Evolutionary conservation across 1,284 basidiomycete genomes (phyloP), one percentile per base, ranked within the genome.

Genomic region (Austroboletus rostrupii): DNA sequence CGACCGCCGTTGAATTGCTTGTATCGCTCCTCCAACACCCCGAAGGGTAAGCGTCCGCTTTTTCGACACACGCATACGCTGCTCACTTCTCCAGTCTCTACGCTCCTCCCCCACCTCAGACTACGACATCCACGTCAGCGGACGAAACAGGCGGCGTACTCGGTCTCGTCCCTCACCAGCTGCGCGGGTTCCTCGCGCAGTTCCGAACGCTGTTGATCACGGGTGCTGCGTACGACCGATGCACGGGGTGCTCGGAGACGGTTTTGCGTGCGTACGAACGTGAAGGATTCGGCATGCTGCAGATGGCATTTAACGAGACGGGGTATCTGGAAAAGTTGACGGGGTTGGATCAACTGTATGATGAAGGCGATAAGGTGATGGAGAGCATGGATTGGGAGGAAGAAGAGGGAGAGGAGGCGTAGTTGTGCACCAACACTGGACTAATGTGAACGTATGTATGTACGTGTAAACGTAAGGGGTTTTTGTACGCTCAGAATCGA

Each of bases 1-100:
- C 94, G 0, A 90, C 87, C 0, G 93, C 93, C 0, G 95, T 98
- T 0, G 97, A 99, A 64, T 74, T 99, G 8, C 80, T 99, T 32
- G 86, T 92, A 0, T 92, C 93, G 0, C 70, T 97, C 0, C 58
- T 98, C 19, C 95, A 98, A 62, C 95, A 98, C 72, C 90, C 92
- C 0, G 75, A 85, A 19, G 89, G 91, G 92, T 93, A 64, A 47
- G 79, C 16, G 11, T 4, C 20, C 70, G 9, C 10, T 11, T 17
- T 10, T 16, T 17, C 21, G 16, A 4, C 31, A 2, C 23, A 12
- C 32, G 31, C 41, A 35, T 35, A 39, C 26, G 0, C 3, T 5
- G 19, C 37, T 42, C 8, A n/a, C 14, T 11, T n/a, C 1, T 32
- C 14, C 33, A 91, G 89, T 0, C 54, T 87, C 13, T 73, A 82